phyloP scores from a whole-genome alignment of 805 yeast genomes.

The Pichia membranifaciens region DNA sequence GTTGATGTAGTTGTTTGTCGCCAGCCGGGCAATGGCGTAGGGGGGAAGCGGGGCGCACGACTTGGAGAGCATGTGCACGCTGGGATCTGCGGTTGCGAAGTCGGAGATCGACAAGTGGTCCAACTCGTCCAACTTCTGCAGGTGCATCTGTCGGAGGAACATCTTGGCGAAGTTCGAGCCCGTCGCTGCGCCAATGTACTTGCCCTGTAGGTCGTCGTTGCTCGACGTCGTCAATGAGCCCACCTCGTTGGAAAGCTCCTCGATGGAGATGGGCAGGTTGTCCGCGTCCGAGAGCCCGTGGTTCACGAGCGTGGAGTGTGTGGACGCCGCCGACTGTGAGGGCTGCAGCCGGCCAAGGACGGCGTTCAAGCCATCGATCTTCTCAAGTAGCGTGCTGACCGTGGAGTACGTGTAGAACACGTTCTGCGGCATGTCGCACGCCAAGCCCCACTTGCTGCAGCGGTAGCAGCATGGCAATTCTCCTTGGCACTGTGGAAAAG shows the following conservation, averaged over 20 bases:
- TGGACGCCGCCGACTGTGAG: too few relatives aligned
- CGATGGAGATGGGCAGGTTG: constrained; percentile 11
- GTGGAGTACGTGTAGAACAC: constrained; percentile 21
- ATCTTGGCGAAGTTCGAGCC: constrained; percentile 23
- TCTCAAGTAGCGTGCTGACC: constrained; percentile 15
- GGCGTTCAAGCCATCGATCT: constrained; percentile 13
- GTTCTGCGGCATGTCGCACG: constrained; percentile 19
- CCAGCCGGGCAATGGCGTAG: constrained; percentile 12
- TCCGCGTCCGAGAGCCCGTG: neutral
- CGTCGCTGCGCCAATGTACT: constrained; percentile 22
- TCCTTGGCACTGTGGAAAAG: constrained; percentile 18
- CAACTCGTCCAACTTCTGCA: constrained; percentile 15
- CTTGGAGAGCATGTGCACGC: constrained; percentile 7
- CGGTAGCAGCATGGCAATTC: constrained; percentile 20
- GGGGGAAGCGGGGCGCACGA: constrained; percentile 22
- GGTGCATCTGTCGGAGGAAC: constrained; percentile 19
- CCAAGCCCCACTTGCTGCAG: constrained; percentile 17
- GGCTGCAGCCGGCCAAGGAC: too few relatives aligned
- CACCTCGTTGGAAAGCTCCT: constrained; percentile 22
- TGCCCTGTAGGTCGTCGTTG: constrained; percentile 16
- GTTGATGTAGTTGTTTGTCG: constrained; percentile 19
- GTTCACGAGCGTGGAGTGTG: neutral
- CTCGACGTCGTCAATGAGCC: constrained; percentile 20
- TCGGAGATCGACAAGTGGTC: constrained; percentile 7
- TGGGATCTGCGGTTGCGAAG: constrained; percentile 15